Evolutionary conservation across 2,329 filamentous ascomycete genomes (phyloP).

Genomic region (Sporothrix brasiliensis): DNA sequence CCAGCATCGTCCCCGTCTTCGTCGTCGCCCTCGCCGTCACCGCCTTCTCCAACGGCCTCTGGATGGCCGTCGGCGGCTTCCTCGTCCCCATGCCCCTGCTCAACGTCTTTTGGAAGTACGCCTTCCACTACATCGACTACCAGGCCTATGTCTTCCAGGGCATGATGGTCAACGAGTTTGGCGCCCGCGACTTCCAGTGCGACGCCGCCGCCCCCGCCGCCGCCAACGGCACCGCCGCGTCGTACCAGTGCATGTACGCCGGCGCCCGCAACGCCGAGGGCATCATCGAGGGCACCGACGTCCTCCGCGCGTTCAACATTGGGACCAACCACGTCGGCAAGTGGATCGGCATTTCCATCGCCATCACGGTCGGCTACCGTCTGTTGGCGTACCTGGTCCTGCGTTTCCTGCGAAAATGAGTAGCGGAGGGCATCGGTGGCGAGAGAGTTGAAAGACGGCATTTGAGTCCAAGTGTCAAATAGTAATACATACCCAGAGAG

Average conservation of each 20-base stretch:
- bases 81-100: slow-evolving; percentile 71
- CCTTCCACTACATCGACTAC: slow-evolving; percentile 88
- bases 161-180: slow-evolving; percentile 92
- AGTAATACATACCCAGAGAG: no score
- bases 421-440: not conserved
- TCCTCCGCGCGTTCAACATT: slow-evolving; percentile 72
- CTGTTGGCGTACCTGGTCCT: slow-evolving; percentile 30
- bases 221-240: slow-evolving; percentile 32
- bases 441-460: not conserved
- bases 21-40: slow-evolving; percentile 77
- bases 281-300: slow-evolving; percentile 69
- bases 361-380: slow-evolving; percentile 74
- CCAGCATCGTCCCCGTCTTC: slow-evolving; percentile 74
- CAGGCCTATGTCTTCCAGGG: slow-evolving; percentile 85
- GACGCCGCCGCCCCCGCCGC: slow-evolving; percentile 26
- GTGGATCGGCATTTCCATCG: slow-evolving; percentile 77
- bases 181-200: slow-evolving; percentile 65
- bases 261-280: slow-evolving; percentile 65
- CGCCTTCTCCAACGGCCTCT: slow-evolving; percentile 84
- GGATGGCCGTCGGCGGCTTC: slow-evolving; percentile 87
- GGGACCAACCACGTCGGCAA: slow-evolving; percentile 62
- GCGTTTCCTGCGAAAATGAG: slow-evolving; percentile 5
- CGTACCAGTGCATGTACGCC: slow-evolving; percentile 71
- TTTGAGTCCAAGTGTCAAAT: not conserved
- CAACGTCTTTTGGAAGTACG: slow-evolving; percentile 84